Evolutionary conservation across 371 early-diverging fungal species (phyloP), one percentile per base, ranked within the genome.

Genomic region (Rhizopus delemar): DNA sequence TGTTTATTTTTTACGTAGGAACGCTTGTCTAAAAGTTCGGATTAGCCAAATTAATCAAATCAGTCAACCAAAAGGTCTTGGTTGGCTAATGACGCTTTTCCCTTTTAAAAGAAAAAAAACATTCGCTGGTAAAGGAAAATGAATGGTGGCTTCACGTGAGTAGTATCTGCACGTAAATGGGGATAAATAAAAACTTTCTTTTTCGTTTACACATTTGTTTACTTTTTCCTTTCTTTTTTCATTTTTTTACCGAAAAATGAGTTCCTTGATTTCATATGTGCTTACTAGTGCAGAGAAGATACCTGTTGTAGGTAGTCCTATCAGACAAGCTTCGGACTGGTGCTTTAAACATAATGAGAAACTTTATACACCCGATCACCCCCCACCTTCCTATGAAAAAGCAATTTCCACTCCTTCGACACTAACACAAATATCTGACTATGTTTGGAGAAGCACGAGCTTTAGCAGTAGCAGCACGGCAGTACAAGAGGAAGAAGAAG

Each of bases 381-480:
- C 69, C 56, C 41, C 77, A 6, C 76, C 76, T 15, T 69, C 76
- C 31, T 77, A 77, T 48, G 77, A 77, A 63, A 77, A 77, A 53
- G 74, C 65, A 4, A 64, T 51, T 11, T 41, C 61, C 11, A 29
- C 58, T 32, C 45, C 59, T 29, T 70, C 77, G 15, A 46, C 46
- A 31, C 39, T 64, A 1, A 49, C 69, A 2, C 56, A 65, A 46
- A 38, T 63, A 51, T 68, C 74, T n/a, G 69, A 67, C 12, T 74
- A 65, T 56, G 66, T 71, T 31, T 66, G 64, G 71, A 61, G 59
- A 35, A 59, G 56, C 36, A 52, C 62, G 0, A 61, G 66, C 31
- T 66, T 62, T 15, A 57, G 56, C 51, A 45, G 28, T 28, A 51
- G 41, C 29, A 55, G 11, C 16, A 3, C 22, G 8, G 12, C 41